phyloP scores from a whole-genome alignment of 2,329 filamentous ascomycete genomes.

The Fusarium newnesense region DNA sequence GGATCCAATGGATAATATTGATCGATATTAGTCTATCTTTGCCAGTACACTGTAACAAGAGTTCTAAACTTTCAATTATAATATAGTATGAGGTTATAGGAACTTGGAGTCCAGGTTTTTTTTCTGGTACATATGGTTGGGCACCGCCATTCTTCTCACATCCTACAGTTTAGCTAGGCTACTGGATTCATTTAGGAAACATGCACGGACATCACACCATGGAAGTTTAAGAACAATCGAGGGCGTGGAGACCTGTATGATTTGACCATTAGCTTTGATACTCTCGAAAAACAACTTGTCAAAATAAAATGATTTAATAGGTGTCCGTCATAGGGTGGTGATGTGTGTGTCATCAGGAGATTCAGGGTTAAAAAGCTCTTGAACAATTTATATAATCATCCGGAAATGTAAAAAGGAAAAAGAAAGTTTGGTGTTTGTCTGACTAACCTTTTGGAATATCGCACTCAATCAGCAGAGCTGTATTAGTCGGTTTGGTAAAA shows the following conservation, averaged over 20 bases:
- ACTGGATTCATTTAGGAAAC: not conserved
- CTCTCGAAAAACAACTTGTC: slow-evolving; percentile 42
- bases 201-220: slow-evolving; percentile 30
- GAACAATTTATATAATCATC: slow-evolving; percentile 66
- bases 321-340: slow-evolving; percentile 66
- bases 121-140: not conserved
- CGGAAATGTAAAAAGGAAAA: slow-evolving; percentile 44
- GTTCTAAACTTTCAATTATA: not conserved
- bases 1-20: not conserved
- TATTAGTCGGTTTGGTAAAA: slow-evolving; percentile 32
- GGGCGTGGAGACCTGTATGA: slow-evolving; percentile 29
- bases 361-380: slow-evolving; percentile 78
- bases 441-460: slow-evolving; percentile 58
- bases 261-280: slow-evolving; percentile 53
- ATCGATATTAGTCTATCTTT: not conserved
- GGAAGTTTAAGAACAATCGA: slow-evolving; percentile 11
- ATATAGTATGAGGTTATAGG: not conserved
- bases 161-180: not conserved
- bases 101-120: not conserved
- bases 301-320: slow-evolving; percentile 32
- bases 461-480: slow-evolving; percentile 11
- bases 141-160: not conserved
- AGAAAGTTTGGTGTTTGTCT: not conserved
- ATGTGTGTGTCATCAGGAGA: slow-evolving; percentile 68
- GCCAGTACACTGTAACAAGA: too few species aligned